Percentiles rank a stretch among this genome's conserved stretches.
phyloP scores from a whole-genome alignment of 805 yeast species.

The Candida andamanensis region DNA sequence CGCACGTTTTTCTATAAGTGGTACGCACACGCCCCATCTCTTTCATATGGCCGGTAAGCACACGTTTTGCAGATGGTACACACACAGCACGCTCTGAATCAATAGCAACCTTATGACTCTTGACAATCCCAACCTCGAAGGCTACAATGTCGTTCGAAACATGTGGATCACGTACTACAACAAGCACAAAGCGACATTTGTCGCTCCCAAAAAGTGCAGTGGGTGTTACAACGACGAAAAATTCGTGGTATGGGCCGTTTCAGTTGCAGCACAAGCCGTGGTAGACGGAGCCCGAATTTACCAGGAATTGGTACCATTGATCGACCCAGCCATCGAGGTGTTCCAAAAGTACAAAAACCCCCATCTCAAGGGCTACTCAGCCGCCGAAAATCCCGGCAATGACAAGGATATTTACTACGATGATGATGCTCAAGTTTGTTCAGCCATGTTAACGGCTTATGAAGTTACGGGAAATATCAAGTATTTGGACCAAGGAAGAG shows the following conservation, averaged over 20 bases:
- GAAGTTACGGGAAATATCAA: conserved; percentile 57
- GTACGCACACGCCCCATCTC: too few species aligned
- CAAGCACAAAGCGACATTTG: conserved; percentile 29
- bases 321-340: conserved; percentile 47
- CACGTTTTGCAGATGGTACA: too few species aligned
- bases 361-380: conserved; percentile 54
- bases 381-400: conserved; percentile 54
- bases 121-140: conserved; percentile 36
- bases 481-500: conserved; percentile 52
- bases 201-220: conserved; percentile 34
- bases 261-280: conserved; percentile 62
- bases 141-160: conserved; percentile 32
- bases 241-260: conserved; percentile 64
- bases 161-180: conserved; percentile 43
- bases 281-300: conserved; percentile 58
- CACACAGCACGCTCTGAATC: too few species aligned
- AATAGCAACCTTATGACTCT: conserved; percentile 18
- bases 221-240: conserved; percentile 48
- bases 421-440: conserved; percentile 71
- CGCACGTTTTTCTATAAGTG: too few species aligned
- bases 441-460: conserved; percentile 59
- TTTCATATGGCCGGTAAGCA: too few species aligned
- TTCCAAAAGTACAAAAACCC: conserved; percentile 49
- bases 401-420: conserved; percentile 66
- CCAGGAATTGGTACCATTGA: conserved; percentile 49